Evolutionary conservation across 2,329 filamentous ascomycete species (phyloP).

Genomic region (Colletotrichum paranaense): DNA sequence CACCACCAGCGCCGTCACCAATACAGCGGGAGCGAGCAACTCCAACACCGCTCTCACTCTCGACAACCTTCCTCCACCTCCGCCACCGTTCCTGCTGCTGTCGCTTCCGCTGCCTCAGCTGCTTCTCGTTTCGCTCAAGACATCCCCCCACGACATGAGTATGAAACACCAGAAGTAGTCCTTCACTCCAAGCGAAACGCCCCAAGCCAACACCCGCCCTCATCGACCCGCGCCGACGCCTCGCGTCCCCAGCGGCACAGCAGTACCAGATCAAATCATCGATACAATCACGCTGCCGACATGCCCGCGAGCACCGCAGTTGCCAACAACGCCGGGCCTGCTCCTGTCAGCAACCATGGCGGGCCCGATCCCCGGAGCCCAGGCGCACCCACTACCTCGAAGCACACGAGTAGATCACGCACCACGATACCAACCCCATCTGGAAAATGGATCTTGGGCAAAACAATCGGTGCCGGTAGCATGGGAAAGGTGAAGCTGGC

Average conservation of each 20-base stretch:
- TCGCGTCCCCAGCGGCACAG: conserved; percentile 59
- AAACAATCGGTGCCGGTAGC: conserved; percentile 96
- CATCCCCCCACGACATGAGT: conserved; percentile 71
- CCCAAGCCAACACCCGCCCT: conserved; percentile 68
- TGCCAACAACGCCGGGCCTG: conserved; percentile 64
- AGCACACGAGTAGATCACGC: conserved; percentile 66
- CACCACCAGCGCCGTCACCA: conserved; percentile 42
- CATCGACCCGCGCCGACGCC: conserved; percentile 64
- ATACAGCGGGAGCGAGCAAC: conserved; percentile 43
- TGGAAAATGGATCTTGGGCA: conserved; percentile 94
- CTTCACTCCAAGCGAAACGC: conserved; percentile 72
- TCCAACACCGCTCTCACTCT: conserved; percentile 43
- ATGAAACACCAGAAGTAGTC: conserved; percentile 77
- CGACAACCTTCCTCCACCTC: conserved; percentile 51
- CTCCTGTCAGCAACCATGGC: conserved; percentile 59
- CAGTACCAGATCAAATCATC: conserved; percentile 59
- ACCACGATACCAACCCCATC: conserved; percentile 92
- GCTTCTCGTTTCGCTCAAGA: conserved; percentile 54
- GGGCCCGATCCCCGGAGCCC: conserved; percentile 56
- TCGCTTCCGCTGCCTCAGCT: not conserved
- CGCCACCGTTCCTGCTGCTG: conserved; percentile 18
- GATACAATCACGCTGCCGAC: conserved; percentile 50
- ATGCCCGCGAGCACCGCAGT: conserved; percentile 63
- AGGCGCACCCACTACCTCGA: conserved; percentile 51
- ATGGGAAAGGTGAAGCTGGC: conserved; percentile 99